Conservation (phyloP, 2,329 filamentous ascomycete genomes). For the Microdochium trichocladiopsis region DNA sequence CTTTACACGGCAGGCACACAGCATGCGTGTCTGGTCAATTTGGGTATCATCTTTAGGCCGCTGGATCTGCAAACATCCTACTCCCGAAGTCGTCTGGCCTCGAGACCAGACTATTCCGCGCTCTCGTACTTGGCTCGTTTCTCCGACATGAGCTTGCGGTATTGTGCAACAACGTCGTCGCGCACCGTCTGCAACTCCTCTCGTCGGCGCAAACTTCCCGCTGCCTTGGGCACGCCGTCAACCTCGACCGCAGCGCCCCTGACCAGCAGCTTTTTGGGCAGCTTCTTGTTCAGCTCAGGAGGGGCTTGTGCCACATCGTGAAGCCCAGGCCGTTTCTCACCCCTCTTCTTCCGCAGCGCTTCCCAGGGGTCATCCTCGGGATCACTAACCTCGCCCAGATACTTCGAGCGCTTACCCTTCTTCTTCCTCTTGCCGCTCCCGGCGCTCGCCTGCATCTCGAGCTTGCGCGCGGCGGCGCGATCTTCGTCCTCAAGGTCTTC, state of each 20-base stretch:
- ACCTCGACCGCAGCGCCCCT: conserved; percentile 60
- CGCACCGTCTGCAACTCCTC: conserved; percentile 67
- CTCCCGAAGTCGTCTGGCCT: no score
- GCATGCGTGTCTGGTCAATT: no score
- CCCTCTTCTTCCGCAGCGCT: conserved; percentile 60
- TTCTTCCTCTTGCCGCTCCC: conserved; percentile 27
- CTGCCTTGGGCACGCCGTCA: conserved; percentile 59
- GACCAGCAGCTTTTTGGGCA: conserved; percentile 58
- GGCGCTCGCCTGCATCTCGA: conserved; percentile 33
- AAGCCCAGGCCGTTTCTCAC: conserved; percentile 42
- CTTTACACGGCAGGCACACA: no score
- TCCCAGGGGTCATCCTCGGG: conserved; percentile 71
- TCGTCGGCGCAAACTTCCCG: conserved; percentile 63
- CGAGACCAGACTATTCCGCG: background rate
- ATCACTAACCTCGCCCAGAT: conserved; percentile 33
- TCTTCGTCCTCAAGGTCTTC: conserved; percentile 54
- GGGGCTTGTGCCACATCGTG: conserved; percentile 66
- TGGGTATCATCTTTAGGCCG: no score
- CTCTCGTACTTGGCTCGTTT: conserved; percentile 22
- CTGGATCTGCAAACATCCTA: no score
- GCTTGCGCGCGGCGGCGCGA: conserved; percentile 39
- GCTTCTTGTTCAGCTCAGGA: conserved; percentile 59
- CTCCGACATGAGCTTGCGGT: conserved; percentile 62
- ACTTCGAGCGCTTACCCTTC: conserved; percentile 27
- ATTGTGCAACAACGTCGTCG: conserved; percentile 64